Base-by-base conservation (phyloP, 2,329 filamentous ascomycete genomes). In the Blumeriella jaapii region DNA sequence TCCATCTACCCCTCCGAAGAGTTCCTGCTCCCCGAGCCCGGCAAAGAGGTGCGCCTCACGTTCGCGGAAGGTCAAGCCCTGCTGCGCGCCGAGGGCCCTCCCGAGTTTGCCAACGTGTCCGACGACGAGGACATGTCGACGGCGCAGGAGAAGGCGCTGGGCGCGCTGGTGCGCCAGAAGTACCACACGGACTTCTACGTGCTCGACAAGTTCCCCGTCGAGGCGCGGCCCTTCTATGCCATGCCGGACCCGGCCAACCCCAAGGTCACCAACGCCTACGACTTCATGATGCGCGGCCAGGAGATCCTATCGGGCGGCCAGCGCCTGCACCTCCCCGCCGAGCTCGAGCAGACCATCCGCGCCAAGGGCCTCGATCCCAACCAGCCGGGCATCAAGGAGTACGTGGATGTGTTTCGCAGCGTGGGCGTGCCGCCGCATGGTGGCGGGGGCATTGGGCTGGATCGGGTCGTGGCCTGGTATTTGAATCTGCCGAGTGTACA, bases 151-250 rank as follows among this genome's bases (percentile, higher is more conserved):
- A 87, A 87, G 62, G 82, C 80, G n/a, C 77, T 96, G 6, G 91
- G 91, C 39, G 78, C 76, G 16, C 69, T 96, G 30, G 75, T 96
- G 47, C 79, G 83, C 38, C 71, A 83, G 51, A 95, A 94, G 63
- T 94, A 81, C 69, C 74, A 81, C 56, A 91, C 86, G 41, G 91
- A 98, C 64, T 96, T 96, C 65, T 96, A 94, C 64, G 79, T 93
- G 14, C 72, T 98, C 44, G 89, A 96, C 67, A 91, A 96, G 62
- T 98, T 94, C 69, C 91, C 91, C 28, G 77, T 91, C 59, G 67
- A 69, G 23, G 83, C 91, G 13, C 75, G 91, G 18, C 89, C 89
- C 4, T 94, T 94, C 62, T 96, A 95, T 62, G 86, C 89, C 42
- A 84, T 89, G 65, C 76, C 82, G 35, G 82, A 82, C 54, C 72